Evolutionary conservation across 192 early-diverging fungal genomes (phyloP).

Genomic region (Allomyces macrogynus): DNA sequence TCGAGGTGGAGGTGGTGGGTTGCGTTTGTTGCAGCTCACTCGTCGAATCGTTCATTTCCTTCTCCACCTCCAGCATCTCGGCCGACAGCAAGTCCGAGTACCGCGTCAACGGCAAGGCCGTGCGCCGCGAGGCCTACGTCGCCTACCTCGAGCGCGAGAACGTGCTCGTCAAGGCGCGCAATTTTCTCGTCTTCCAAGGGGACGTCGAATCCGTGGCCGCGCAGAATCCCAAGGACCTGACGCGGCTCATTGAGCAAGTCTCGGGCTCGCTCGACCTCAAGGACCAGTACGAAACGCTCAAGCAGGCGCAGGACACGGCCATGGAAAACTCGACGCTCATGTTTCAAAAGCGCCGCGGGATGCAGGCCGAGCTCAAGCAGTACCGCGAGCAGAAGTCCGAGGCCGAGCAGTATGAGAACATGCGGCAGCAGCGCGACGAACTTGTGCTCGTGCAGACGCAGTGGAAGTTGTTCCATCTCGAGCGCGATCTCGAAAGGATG

Average conservation of each 20-base stretch:
- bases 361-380: slow-evolving; percentile 79
- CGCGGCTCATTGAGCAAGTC: slow-evolving; percentile 85
- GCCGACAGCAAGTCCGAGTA: slow-evolving; percentile 63
- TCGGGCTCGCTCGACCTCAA: slow-evolving; percentile 66
- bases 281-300: slow-evolving; percentile 67
- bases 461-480: slow-evolving; percentile 82
- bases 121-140: slow-evolving; percentile 59
- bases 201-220: slow-evolving; percentile 95
- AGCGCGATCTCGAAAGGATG: slow-evolving; percentile 35
- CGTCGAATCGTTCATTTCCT: neutral
- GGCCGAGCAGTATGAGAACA: slow-evolving; percentile 54
- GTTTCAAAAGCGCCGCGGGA: slow-evolving; percentile 75
- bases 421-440: slow-evolving; percentile 33
- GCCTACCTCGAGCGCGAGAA: slow-evolving; percentile 57
- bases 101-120: slow-evolving; percentile 53
- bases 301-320: slow-evolving; percentile 59
- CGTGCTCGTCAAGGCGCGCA: slow-evolving; percentile 83
- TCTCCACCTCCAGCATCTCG: slow-evolving; percentile 35
- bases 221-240: slow-evolving; percentile 87
- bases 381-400: slow-evolving; percentile 83
- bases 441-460: slow-evolving; percentile 49
- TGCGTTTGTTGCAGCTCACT: neutral
- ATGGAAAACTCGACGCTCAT: slow-evolving; percentile 72
- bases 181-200: slow-evolving; percentile 98
- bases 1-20: too few relatives aligned